Evolutionary conservation across 768 basidiomycete genomes (phyloP).

Genomic region (Filobasidium floriforme): DNA sequence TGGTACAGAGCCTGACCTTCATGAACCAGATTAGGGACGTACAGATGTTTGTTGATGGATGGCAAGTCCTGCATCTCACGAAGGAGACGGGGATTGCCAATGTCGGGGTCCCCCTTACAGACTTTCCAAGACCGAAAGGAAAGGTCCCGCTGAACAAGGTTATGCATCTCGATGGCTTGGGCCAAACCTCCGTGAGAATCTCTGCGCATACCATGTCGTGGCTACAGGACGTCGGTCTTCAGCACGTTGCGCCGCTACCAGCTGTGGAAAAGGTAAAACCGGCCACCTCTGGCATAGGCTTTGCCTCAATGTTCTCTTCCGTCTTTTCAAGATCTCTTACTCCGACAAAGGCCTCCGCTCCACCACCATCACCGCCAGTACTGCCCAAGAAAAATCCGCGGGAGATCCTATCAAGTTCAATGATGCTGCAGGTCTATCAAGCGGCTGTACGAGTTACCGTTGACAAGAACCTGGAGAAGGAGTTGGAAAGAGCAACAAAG

Average conservation of each 20-base stretch:
- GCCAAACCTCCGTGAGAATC: slow-evolving; percentile 60
- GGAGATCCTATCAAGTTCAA: slow-evolving; percentile 34
- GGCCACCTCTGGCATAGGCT: slow-evolving; percentile 29
- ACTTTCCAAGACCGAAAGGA: neutral
- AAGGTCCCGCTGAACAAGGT: slow-evolving; percentile 24
- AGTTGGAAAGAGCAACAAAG: slow-evolving; percentile 85
- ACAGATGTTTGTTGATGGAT: slow-evolving; percentile 72
- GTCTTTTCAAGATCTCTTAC: slow-evolving; percentile 27
- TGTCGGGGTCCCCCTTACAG: slow-evolving; percentile 4
- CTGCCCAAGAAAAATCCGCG: slow-evolving; percentile 40
- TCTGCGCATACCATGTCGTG: slow-evolving; percentile 63
- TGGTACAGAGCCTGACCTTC: slow-evolving; percentile 86
- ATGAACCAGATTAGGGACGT: slow-evolving; percentile 72
- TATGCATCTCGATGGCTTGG: slow-evolving; percentile 64
- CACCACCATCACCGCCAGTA: slow-evolving; percentile 27
- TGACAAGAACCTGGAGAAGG: slow-evolving; percentile 45
- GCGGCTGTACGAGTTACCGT: slow-evolving; percentile 44
- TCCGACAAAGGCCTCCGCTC: slow-evolving; percentile 21
- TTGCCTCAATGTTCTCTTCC: slow-evolving; percentile 38
- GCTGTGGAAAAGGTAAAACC: slow-evolving; percentile 29
- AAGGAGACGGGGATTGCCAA: slow-evolving; percentile 34
- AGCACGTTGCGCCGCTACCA: slow-evolving; percentile 37
- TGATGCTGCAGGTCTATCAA: slow-evolving; percentile 40
- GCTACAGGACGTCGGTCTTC: slow-evolving; percentile 38
- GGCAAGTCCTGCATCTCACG: slow-evolving; percentile 44